Conservation (phyloP, 345 rosid genomes). For the Pistacia integerrima region DNA sequence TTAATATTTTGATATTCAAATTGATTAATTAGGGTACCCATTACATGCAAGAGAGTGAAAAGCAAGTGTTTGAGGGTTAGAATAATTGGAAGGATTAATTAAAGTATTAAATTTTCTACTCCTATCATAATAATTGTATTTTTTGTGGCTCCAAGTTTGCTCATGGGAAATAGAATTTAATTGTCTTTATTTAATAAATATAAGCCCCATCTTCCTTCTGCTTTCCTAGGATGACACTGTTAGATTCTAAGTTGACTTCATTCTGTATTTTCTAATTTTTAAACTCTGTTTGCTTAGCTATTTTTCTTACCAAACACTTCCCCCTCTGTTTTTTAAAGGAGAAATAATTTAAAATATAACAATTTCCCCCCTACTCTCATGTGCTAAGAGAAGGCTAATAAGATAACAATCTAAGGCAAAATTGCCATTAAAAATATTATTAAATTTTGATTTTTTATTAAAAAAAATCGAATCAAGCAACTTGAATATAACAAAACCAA, state of each 20-base stretch:
- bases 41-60: too few relatives aligned
- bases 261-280: background rate
- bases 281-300: background rate
- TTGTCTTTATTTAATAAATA: background rate
- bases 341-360: background rate
- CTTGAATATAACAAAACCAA: too few relatives aligned
- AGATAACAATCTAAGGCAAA: too few relatives aligned
- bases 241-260: conserved; percentile 24
- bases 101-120: background rate
- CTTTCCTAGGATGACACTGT: conserved; percentile 20
- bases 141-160: background rate
- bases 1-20: background rate
- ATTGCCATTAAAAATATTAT: too few relatives aligned
- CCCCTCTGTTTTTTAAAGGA: background rate
- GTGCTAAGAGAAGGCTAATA: background rate
- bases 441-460: too few relatives aligned
- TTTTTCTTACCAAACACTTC: conserved; percentile 11
- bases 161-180: background rate
- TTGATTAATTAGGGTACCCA: background rate
- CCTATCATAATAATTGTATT: background rate
- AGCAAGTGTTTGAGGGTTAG: background rate
- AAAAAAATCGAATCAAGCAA: too few relatives aligned
- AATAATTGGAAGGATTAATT: background rate
- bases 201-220: conserved; percentile 8
- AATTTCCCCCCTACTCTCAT: background rate